Conservation (phyloP, 805 yeast genomes). For the Yarrowia keelungensis region DNA sequence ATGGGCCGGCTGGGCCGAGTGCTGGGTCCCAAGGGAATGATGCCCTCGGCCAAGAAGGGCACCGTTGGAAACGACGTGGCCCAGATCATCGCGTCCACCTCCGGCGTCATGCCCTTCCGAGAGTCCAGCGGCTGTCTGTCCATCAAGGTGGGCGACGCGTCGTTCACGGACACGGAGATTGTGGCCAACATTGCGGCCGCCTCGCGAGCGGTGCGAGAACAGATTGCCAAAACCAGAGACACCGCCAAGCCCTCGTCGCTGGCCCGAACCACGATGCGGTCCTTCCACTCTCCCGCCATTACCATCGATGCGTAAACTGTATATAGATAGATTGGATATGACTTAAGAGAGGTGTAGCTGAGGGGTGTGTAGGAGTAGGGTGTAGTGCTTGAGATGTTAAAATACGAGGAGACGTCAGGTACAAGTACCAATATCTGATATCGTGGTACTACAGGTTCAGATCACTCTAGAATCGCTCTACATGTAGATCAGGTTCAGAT, state of each 20-base stretch:
- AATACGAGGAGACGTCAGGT: too few species aligned
- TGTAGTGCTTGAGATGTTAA: too few species aligned
- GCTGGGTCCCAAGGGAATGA: slow-evolving; percentile 86
- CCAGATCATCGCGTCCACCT: slow-evolving; percentile 58
- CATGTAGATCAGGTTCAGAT: too few species aligned
- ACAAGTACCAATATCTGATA: too few species aligned
- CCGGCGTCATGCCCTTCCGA: slow-evolving; percentile 79
- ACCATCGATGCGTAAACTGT: slow-evolving; percentile 34
- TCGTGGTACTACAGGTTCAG: too few species aligned
- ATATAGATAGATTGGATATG: slow-evolving; percentile 16
- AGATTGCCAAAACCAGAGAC: slow-evolving; percentile 36
- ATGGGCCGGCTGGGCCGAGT: slow-evolving; percentile 74
- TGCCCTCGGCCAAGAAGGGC: slow-evolving; percentile 87
- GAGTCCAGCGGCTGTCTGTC: slow-evolving; percentile 64
- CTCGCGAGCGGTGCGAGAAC: slow-evolving; percentile 62
- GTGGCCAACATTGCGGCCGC: slow-evolving; percentile 73
- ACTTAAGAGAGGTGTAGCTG: too few species aligned
- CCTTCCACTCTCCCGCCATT: slow-evolving; percentile 37
- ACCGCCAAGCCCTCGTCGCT: slow-evolving; percentile 36
- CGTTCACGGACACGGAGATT: slow-evolving; percentile 77
- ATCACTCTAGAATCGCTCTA: too few species aligned
- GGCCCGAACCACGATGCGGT: slow-evolving; percentile 33
- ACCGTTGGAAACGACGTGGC: slow-evolving; percentile 77
- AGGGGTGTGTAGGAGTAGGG: too few species aligned
- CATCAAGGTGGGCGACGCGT: slow-evolving; percentile 77